Conservation (phyloP, 352 stramenopile species). For the Thraustotheca clavata region DNA sequence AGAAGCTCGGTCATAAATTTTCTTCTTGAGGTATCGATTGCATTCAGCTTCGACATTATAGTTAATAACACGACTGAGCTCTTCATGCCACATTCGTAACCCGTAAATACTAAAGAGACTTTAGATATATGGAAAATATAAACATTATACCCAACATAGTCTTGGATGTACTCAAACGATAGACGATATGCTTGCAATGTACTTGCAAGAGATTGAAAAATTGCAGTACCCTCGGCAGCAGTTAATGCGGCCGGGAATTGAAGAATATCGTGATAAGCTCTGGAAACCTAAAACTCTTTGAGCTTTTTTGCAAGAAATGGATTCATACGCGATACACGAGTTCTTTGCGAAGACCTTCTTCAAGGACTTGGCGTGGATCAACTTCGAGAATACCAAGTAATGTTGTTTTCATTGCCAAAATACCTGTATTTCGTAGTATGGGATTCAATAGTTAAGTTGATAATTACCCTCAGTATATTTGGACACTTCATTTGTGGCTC, state of each 20-base stretch:
- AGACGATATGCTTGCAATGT: slow-evolving; percentile 86
- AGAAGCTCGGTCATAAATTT: slow-evolving; percentile 85
- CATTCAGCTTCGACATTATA: slow-evolving; percentile 95
- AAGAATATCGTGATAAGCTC: slow-evolving; percentile 78
- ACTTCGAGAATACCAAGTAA: slow-evolving; percentile 92
- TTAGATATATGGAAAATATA: neutral
- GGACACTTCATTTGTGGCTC: slow-evolving; percentile 91
- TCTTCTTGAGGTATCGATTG: slow-evolving; percentile 93
- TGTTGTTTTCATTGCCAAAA: slow-evolving; percentile 92
- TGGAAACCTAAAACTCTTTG: slow-evolving; percentile 28
- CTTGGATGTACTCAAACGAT: slow-evolving; percentile 93
- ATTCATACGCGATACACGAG: slow-evolving; percentile 78
- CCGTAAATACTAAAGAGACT: slow-evolving; percentile 82
- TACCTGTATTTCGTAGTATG: slow-evolving; percentile 36
- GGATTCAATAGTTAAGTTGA: slow-evolving; percentile 2
- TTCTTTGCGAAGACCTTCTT: slow-evolving; percentile 92
- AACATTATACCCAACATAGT: slow-evolving; percentile 55
- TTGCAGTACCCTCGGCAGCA: slow-evolving; percentile 71
- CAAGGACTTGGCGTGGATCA: slow-evolving; percentile 87
- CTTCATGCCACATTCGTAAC: slow-evolving; percentile 93
- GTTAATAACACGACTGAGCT: slow-evolving; percentile 91
- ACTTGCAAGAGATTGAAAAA: slow-evolving; percentile 75
- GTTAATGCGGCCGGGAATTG: slow-evolving; percentile 58
- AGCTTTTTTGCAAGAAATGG: neutral
- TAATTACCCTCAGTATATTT: slow-evolving; percentile 89